Conservation (phyloP, 129 eudicot genomes). For the Flaveria brownii region DNA sequence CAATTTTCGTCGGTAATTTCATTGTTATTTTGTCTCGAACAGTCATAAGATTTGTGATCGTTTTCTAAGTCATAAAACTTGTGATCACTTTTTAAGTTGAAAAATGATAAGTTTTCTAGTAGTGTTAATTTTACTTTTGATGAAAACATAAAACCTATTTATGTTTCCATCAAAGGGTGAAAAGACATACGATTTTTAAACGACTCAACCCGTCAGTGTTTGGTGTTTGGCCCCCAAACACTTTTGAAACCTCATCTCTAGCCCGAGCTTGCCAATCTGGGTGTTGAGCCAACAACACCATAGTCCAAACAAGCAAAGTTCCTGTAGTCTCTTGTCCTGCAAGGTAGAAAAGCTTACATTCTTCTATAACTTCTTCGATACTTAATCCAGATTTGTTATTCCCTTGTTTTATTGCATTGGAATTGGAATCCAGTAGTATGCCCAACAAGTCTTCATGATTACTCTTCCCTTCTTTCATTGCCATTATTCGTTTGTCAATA, state of each 20-base stretch:
- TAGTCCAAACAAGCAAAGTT: constrained; percentile 35
- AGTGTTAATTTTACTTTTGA: too few relatives aligned
- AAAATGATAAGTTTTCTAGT: too few relatives aligned
- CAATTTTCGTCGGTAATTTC: too few relatives aligned
- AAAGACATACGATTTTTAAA: constrained; percentile 25
- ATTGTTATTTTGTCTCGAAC: too few relatives aligned
- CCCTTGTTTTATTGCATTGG: constrained; percentile 26
- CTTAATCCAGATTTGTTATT: constrained; percentile 26
- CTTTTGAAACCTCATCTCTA: constrained; percentile 29
- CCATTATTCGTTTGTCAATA: constrained; percentile 17
- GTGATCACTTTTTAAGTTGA: too few relatives aligned
- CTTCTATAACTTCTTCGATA: constrained; percentile 27
- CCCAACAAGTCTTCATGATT: constrained; percentile 31
- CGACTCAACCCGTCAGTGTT: constrained; percentile 19
- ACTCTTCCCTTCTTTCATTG: constrained; percentile 24
- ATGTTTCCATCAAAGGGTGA: not conserved
- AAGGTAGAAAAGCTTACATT: constrained; percentile 34
- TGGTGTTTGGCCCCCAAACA: constrained; percentile 16
- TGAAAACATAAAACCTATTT: too few relatives aligned
- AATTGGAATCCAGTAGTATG: constrained; percentile 28
- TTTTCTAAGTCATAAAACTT: too few relatives aligned
- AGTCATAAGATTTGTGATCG: too few relatives aligned
- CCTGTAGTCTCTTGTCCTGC: constrained; percentile 33
- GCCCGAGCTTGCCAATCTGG: constrained; percentile 31
- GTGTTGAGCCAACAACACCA: constrained; percentile 30